These are phyloP conservation scores for Rutstroemia sydowiana DNA, from an alignment of 2,329 filamentous ascomycete species.

Conservation along the genomic window DNA sequence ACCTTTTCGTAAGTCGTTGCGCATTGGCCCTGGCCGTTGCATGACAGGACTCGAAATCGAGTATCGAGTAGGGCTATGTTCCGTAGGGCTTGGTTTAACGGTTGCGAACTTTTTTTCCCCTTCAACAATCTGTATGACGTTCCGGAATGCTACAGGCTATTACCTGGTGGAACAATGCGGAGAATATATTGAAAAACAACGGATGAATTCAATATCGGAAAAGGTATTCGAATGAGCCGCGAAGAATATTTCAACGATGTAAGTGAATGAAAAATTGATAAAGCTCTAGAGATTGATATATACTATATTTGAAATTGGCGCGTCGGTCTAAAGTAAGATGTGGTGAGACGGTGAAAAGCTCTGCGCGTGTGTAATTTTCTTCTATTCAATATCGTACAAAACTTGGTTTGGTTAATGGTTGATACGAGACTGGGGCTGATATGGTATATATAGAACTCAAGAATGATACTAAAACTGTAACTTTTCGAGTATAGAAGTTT, in stretches of 20 bases:
- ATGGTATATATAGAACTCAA: neutral
- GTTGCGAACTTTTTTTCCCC: neutral
- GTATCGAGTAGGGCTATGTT: neutral
- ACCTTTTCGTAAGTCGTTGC: conserved; percentile 7
- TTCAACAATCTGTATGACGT: neutral
- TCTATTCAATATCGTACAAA: neutral
- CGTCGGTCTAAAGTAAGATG: neutral
- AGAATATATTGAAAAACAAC: neutral
- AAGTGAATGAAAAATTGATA: neutral
- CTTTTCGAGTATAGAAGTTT: too few species aligned
- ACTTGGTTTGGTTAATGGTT: neutral
- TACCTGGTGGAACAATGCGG: neutral
- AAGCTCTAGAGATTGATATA: too few species aligned
- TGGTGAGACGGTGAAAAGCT: conserved; percentile 10
- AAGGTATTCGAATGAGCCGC: neutral
- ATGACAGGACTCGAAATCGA: conserved; percentile 21
- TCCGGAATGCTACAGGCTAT: neutral
- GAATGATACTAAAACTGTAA: neutral
- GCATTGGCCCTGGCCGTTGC: conserved; percentile 19
- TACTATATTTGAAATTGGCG: neutral
- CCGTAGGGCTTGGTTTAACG: neutral
- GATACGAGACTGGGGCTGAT: neutral
- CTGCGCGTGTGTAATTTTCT: neutral
- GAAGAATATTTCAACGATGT: neutral
- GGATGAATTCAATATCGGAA: too few species aligned